Evolutionary conservation across 2,329 filamentous ascomycete genomes (phyloP), one percentile per base, ranked within the genome.

Genomic region (Colletotrichum chrysophilum): DNA sequence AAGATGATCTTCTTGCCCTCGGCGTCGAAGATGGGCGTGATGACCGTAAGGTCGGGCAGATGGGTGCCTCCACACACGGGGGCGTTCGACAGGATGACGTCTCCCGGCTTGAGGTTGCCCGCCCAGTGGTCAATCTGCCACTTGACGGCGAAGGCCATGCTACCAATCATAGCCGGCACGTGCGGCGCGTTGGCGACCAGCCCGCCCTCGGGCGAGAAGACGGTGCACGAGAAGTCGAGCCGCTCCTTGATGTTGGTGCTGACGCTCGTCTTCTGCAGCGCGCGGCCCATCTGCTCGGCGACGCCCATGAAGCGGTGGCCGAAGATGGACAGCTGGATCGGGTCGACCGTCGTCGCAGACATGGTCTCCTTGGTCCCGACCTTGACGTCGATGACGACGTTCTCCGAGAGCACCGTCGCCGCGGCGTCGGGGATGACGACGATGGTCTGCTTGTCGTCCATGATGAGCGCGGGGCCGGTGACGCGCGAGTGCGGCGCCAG

Each of bases 281-380:
- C 93, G 67, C 93, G 89, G 0, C 94, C 94, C 94, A 96, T 96
- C 80, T 96, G 94, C 83, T 96, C 94, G 0, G 94, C 94, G 77
- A 96, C 95, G 4, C 93, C 92, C 94, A 96, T 96, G 85, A 96
- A 96, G 4, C 94, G 89, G 82, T 96, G 94, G 0, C 92, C 93
- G 79, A 96, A 96, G 74, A 96, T 93, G 78, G 91, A 94, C 2
- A 96, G 88, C 83, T 94, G 89, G 78, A 96, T 94, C 12, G 93
- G 94, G 79, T 94, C 92, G 4, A 94, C 89, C 65, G 77, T 73
- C 14, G 71, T 77, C 16, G 68, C 65, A 16, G 72, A 75, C 24
- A 77, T 67, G 48, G 64, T 75, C 68, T 77, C 69, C 64, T 62
- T 71, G 6, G 69, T 75, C 3, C 68, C 72, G 21, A 71, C 67